Evolutionary conservation across 805 yeast species (phyloP).

Genomic region (Zygoascus bituminiphila): DNA sequence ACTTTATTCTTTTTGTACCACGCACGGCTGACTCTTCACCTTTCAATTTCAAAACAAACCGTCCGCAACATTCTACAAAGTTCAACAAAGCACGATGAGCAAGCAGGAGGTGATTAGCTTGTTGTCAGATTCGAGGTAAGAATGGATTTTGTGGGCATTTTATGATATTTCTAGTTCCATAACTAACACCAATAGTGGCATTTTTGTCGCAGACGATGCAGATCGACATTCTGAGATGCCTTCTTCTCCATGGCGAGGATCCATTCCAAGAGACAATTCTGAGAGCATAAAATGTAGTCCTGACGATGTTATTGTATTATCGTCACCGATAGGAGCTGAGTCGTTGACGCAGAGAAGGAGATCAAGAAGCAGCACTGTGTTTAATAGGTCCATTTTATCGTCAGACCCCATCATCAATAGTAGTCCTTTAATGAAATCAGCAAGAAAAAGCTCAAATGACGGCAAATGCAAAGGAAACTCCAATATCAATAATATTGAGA

Average conservation of each 20-base stretch:
- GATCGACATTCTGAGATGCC: too few species aligned
- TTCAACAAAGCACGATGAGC: not conserved
- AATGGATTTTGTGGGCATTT: too few species aligned
- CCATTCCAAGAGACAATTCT: not conserved
- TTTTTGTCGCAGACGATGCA: not conserved
- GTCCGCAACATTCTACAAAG: too few species aligned
- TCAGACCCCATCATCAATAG: not conserved
- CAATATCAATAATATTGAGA: not conserved
- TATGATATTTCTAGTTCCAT: too few species aligned
- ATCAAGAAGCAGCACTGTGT: not conserved
- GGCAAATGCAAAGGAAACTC: not conserved
- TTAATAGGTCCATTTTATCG: not conserved
- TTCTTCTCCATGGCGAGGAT: not conserved
- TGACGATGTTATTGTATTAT: not conserved
- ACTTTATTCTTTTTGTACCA: too few species aligned
- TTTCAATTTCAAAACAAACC: too few species aligned
- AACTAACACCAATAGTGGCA: too few species aligned
- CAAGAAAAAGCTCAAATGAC: too few species aligned
- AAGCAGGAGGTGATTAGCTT: not conserved
- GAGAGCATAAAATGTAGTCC: not conserved
- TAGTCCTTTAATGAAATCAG: too few species aligned
- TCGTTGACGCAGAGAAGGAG: not conserved
- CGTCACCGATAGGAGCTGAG: not conserved
- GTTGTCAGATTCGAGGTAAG: not conserved
- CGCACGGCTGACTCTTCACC: too few species aligned